Percentiles rank a stretch among this genome's conserved stretches.
phyloP scores from a whole-genome alignment of 805 yeast genomes.

The Wickerhamiella hasegawae region DNA sequence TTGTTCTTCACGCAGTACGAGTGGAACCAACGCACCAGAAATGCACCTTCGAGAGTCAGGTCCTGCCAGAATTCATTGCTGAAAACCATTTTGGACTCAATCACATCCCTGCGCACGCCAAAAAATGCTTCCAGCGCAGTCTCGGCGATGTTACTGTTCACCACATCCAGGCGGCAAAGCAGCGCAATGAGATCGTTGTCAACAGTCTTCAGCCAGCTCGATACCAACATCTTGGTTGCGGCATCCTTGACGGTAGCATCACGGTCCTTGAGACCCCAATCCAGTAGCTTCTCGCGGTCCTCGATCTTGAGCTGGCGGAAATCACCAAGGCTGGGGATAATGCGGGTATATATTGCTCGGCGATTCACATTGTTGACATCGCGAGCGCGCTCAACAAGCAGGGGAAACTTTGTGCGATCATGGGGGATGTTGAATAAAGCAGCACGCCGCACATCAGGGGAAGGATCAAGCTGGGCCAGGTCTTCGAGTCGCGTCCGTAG shows the following conservation, averaged over 20 bases:
- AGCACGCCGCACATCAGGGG: conserved; percentile 79
- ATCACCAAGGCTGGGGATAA: conserved; percentile 52
- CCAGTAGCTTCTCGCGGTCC: conserved; percentile 48
- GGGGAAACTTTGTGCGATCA: conserved; percentile 35
- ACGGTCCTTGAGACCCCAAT: conserved; percentile 81
- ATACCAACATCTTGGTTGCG: conserved; percentile 51
- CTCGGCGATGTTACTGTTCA: conserved; percentile 51
- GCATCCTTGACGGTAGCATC: conserved; percentile 60
- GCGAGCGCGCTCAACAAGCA: conserved; percentile 63
- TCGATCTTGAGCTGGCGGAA: conserved; percentile 37
- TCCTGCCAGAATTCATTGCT: conserved; percentile 52
- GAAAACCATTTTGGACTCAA: conserved; percentile 36
- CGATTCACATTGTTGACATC: conserved; percentile 62
- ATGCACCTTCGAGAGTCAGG: conserved; percentile 58
- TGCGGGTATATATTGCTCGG: conserved; percentile 50
- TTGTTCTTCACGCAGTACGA: conserved; percentile 43
- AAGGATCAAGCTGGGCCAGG: conserved; percentile 61
- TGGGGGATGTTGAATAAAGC: conserved; percentile 58
- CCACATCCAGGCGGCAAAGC: conserved; percentile 53
- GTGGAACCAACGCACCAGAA: conserved; percentile 52
- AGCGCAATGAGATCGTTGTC: conserved; percentile 58
- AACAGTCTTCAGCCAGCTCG: conserved; percentile 54
- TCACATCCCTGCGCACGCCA: conserved; percentile 43
- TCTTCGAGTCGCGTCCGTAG: conserved; percentile 30
- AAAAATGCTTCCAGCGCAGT: conserved; percentile 50